Base-by-base conservation (phyloP, 2,329 filamentous ascomycete species). In the Fusarium udum region DNA sequence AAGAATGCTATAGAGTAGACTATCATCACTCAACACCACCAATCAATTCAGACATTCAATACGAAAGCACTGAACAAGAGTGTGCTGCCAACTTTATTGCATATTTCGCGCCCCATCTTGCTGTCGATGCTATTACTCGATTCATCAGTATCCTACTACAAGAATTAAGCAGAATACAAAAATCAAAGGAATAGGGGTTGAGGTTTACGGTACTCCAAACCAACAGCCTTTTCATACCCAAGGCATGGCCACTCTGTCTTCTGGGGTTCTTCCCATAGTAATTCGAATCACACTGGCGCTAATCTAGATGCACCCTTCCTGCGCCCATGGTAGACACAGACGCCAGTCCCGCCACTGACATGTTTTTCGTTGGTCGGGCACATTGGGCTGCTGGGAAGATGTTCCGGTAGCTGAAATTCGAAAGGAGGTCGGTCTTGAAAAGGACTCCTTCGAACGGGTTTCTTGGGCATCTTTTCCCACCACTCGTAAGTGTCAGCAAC, bases 251-350 rank as follows among this genome's bases (percentile, higher is more conserved):
- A 8, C 7, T 52, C 7, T 45, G 13, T 42, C 24, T 45, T 22
- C 13, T 14, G 5, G 11, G 11, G 14, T 26, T 34, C 51, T 15
- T 20, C 6, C 10, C 2, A 24, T 6, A 13, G 12, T 34, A 37
- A 26, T 20, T 15, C 12, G 34, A 53, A 18, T 58, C 48, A 24
- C 4, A 31, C 40, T 31, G 32, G 37, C 34, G 37, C 67, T 22
- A 77, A 40, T 3, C 49, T 55, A 12, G 74, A 72, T 16, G 32
- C 42, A 9, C 58, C 58, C 40, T 69, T 81, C 55, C 78, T 76
- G 37, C 85, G 79, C 6, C 85, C 85, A 56, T 87, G 85, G 70
- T 86, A 87, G 6, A 88, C 85, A 62, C 87, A 89, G 7, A 88
- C 67, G 0, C 85, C 86, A 11, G 80, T 84, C 9, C 86, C 85